Evolutionary conservation across 305 asterid genomes (phyloP).

Genomic region (Plantago rigida): DNA sequence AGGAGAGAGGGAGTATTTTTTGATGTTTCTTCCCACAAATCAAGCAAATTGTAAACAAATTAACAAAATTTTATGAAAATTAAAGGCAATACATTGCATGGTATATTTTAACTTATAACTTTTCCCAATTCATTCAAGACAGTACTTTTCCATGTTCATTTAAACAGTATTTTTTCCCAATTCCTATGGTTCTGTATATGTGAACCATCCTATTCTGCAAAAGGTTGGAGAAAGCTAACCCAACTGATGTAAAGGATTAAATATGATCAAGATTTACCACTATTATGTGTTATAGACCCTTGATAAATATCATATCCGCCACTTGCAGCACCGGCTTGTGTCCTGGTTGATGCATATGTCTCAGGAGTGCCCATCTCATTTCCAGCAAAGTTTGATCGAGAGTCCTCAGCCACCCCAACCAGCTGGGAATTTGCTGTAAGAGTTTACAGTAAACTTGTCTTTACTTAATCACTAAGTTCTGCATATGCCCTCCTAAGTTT

Average conservation of each 20-base stretch:
- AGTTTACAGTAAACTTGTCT: conserved; percentile 14
- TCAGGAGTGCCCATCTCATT: conserved; percentile 56
- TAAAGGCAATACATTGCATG: too few relatives aligned
- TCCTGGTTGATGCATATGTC: conserved; percentile 50
- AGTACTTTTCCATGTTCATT: too few relatives aligned
- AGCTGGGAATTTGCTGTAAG: conserved; percentile 55
- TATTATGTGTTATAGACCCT: conserved; percentile 45
- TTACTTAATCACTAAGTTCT: background rate
- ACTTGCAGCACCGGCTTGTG: conserved; percentile 42
- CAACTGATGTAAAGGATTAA: background rate
- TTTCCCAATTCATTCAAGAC: too few relatives aligned
- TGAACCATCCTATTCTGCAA: background rate
- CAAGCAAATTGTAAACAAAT: too few relatives aligned
- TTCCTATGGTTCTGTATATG: background rate
- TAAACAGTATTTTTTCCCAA: too few relatives aligned
- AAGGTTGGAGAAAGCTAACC: conserved; percentile 7
- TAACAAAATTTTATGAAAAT: too few relatives aligned
- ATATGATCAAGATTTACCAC: conserved; percentile 29
- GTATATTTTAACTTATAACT: too few relatives aligned
- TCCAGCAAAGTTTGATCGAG: conserved; percentile 47
- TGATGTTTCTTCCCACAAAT: too few relatives aligned
- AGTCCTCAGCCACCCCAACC: conserved; percentile 45
- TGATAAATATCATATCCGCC: conserved; percentile 61
- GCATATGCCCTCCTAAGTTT: conserved; percentile 9
- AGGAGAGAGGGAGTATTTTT: too few relatives aligned